phyloP scores from a whole-genome alignment of 371 early-diverging fungal species.

The Zopfochytrium polystomum region DNA sequence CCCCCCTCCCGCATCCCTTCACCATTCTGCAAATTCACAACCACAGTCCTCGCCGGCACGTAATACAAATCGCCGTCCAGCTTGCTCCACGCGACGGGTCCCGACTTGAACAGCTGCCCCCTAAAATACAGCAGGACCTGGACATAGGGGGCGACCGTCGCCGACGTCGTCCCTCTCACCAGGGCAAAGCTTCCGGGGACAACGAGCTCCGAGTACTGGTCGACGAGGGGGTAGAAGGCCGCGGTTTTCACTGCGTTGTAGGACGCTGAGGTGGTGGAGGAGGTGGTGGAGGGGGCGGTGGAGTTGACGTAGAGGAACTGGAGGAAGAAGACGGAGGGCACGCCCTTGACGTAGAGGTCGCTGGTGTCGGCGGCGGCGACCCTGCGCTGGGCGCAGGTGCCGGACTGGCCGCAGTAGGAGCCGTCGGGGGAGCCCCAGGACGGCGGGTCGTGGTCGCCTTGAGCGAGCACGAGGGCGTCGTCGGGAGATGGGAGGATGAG shows the following conservation, averaged over 20 bases:
- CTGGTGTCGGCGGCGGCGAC: neutral
- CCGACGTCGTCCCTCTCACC: conserved; percentile 10
- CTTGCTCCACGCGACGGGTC: conserved; percentile 8
- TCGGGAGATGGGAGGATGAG: neutral
- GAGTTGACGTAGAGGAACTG: conserved; percentile 17
- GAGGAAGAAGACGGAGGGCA: conserved; percentile 20
- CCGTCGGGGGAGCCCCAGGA: neutral
- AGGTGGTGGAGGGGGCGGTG: neutral
- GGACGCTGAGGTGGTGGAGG: conserved; percentile 9
- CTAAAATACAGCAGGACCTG: conserved; percentile 27
- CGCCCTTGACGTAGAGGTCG: conserved; percentile 10
- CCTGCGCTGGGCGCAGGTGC: neutral
- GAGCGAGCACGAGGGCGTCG: neutral
- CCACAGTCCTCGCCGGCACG: conserved; percentile 32
- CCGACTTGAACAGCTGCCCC: conserved; percentile 22
- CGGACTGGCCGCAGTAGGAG: neutral
- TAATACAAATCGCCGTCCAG: conserved; percentile 10
- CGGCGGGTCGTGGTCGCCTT: neutral
- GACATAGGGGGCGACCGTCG: conserved; percentile 14
- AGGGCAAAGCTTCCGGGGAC: conserved; percentile 26
- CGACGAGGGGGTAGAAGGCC: conserved; percentile 39
- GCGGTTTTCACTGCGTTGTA: conserved; percentile 24
- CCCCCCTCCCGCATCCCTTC: neutral
- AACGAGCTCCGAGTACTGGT: conserved; percentile 36
- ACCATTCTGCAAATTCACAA: conserved; percentile 33